phyloP scores from a whole-genome alignment of 768 basidiomycete species.

The Rhizopogon roseolus region DNA sequence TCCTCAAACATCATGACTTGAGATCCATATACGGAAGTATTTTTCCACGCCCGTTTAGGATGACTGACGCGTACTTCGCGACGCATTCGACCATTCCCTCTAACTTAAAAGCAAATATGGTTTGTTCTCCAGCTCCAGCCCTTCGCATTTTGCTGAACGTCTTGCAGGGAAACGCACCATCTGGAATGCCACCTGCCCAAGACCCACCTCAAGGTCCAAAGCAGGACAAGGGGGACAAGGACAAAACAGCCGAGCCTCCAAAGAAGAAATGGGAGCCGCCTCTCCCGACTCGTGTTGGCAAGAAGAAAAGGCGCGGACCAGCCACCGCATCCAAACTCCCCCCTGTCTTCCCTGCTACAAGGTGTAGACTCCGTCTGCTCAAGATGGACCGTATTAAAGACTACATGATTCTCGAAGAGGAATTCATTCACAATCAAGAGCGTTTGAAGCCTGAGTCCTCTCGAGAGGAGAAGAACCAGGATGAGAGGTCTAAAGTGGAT shows the following conservation, averaged over 20 bases:
- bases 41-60: slow-evolving; percentile 5
- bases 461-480: slow-evolving; percentile 92
- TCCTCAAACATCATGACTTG: no score
- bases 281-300: slow-evolving; percentile 92
- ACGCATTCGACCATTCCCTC: background rate
- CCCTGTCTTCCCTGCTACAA: slow-evolving; percentile 87
- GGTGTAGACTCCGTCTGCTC: slow-evolving; percentile 90
- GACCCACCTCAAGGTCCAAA: slow-evolving; percentile 45
- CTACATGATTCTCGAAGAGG: slow-evolving; percentile 92
- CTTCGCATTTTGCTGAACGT: slow-evolving; percentile 5
- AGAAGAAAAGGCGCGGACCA: slow-evolving; percentile 93
- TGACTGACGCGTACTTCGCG: slow-evolving; percentile 38
- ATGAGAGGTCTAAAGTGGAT: slow-evolving; percentile 90
- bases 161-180: slow-evolving; percentile 69
- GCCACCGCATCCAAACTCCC: slow-evolving; percentile 89
- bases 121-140: slow-evolving; percentile 4
- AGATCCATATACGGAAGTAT: background rate
- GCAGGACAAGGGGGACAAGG: slow-evolving; percentile 41
- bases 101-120: slow-evolving; percentile 15
- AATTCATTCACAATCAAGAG: slow-evolving; percentile 91
- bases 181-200: slow-evolving; percentile 44
- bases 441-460: slow-evolving; percentile 82
- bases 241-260: slow-evolving; percentile 43
- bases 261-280: slow-evolving; percentile 99
- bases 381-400: slow-evolving; percentile 99